A percentile compares a stretch with the other conserved stretches of the same genome.
Conservation (phyloP, 495 filamentous ascomycete genomes). For the Xylaria longipes region DNA sequence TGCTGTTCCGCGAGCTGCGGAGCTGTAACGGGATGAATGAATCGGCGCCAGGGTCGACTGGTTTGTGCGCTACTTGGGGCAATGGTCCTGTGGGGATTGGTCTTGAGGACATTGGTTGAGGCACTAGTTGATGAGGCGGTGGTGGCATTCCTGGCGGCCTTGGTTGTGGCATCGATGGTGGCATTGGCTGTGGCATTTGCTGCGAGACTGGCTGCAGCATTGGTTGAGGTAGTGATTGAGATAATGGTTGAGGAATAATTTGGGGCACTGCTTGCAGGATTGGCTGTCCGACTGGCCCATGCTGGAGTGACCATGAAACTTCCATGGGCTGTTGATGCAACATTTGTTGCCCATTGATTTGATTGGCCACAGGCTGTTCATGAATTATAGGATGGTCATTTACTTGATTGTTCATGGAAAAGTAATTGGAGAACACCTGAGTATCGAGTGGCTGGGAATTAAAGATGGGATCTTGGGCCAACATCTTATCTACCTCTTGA, state of each 20-base stretch:
- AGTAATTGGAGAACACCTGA: background rate
- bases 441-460: background rate
- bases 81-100: background rate
- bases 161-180: background rate
- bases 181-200: background rate
- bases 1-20: conserved; percentile 10
- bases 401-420: background rate
- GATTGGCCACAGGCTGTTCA: background rate
- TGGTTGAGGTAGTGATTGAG: background rate
- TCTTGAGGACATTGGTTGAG: too few species aligned
- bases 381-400: background rate
- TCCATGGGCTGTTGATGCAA: background rate
- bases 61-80: background rate
- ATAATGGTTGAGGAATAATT: background rate
- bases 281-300: background rate
- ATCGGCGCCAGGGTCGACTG: background rate
- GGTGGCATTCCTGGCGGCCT: background rate
- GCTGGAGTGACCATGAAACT: background rate
- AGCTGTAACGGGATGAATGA: background rate
- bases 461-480: background rate
- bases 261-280: background rate
- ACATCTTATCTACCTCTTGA: background rate
- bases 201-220: background rate
- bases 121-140: background rate
- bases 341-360: conserved; percentile 8